phyloP scores from a whole-genome alignment of 2,329 filamentous ascomycete genomes.

The Penicillium sp. region DNA sequence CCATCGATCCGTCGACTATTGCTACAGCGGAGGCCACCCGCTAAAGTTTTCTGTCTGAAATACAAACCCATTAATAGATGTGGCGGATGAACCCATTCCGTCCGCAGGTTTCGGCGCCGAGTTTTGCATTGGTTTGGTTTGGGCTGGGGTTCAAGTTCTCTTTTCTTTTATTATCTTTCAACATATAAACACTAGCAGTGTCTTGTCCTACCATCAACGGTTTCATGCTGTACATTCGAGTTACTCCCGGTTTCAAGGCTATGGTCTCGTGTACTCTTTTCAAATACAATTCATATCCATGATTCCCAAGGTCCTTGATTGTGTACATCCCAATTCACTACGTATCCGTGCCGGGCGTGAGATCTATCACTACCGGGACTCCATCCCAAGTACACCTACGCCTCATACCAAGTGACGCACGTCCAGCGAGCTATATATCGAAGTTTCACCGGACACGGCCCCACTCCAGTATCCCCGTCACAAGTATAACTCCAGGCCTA shows the following conservation, averaged over 20 bases:
- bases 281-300: neutral
- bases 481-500: neutral
- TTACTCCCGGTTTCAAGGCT: neutral
- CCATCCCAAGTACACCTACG: neutral
- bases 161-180: slow-evolving; percentile 6
- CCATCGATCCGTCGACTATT: slow-evolving; percentile 22
- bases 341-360: neutral
- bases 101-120: slow-evolving; percentile 11
- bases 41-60: slow-evolving; percentile 14
- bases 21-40: slow-evolving; percentile 23
- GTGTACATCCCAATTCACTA: neutral
- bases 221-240: slow-evolving; percentile 9
- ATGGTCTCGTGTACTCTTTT: neutral
- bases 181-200: slow-evolving; percentile 12
- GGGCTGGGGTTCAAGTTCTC: slow-evolving; percentile 9
- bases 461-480: neutral
- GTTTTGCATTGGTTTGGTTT: slow-evolving; percentile 14
- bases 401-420: neutral
- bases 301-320: neutral
- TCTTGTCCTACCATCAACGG: slow-evolving; percentile 18
- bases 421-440: neutral
- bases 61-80: neutral
- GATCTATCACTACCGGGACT: neutral
- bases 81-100: neutral
- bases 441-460: neutral